Percentiles rank a stretch among this genome's conserved stretches.
These are phyloP conservation scores for Fusarium chaquense DNA, from an alignment of 2,329 filamentous ascomycete genomes.

Conservation along the genomic window DNA sequence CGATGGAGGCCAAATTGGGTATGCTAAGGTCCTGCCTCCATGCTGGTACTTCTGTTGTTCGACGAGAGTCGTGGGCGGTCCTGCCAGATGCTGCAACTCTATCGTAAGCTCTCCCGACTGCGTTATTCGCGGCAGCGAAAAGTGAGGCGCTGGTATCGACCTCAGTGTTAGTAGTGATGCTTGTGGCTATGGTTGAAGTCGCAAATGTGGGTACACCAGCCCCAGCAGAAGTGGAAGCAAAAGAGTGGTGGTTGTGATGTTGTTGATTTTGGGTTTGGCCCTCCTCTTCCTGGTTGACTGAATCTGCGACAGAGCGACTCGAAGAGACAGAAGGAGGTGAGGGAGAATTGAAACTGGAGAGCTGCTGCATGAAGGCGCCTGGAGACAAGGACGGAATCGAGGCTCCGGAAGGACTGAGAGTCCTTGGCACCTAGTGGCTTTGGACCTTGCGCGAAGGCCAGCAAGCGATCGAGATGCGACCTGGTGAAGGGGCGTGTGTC, in stretches of 20 bases:
- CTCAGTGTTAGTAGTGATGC: slow-evolving; percentile 9
- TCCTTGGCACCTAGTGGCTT: slow-evolving; percentile 45
- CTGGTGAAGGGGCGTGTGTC: slow-evolving; percentile 38
- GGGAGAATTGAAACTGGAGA: slow-evolving; percentile 41
- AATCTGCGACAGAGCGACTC: slow-evolving; percentile 26
- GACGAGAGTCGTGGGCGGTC: slow-evolving; percentile 31
- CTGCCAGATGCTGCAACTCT: slow-evolving; percentile 25
- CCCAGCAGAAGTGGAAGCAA: slow-evolving; percentile 21
- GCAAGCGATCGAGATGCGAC: slow-evolving; percentile 49
- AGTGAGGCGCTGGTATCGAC: slow-evolving; percentile 20
- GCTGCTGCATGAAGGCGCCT: slow-evolving; percentile 52
- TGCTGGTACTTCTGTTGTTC: slow-evolving; percentile 32
- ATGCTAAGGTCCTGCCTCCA: slow-evolving; percentile 42
- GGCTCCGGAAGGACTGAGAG: slow-evolving; percentile 47
- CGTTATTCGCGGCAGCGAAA: slow-evolving; percentile 27
- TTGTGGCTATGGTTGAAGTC: slow-evolving; percentile 18
- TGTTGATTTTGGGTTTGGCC: slow-evolving; percentile 16
- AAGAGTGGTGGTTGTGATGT: slow-evolving; percentile 11
- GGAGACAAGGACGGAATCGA: slow-evolving; percentile 45
- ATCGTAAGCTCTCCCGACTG: slow-evolving; percentile 28
- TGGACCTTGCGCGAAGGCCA: slow-evolving; percentile 39
- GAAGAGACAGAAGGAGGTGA: slow-evolving; percentile 33
- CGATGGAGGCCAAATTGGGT: slow-evolving; percentile 35
- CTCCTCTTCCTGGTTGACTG: slow-evolving; percentile 33
- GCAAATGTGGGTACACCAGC: slow-evolving; percentile 22